These are phyloP conservation scores for Dactylellina sp. DNA, from an alignment of 2,329 filamentous ascomycete species.

Conservation along the genomic window DNA sequence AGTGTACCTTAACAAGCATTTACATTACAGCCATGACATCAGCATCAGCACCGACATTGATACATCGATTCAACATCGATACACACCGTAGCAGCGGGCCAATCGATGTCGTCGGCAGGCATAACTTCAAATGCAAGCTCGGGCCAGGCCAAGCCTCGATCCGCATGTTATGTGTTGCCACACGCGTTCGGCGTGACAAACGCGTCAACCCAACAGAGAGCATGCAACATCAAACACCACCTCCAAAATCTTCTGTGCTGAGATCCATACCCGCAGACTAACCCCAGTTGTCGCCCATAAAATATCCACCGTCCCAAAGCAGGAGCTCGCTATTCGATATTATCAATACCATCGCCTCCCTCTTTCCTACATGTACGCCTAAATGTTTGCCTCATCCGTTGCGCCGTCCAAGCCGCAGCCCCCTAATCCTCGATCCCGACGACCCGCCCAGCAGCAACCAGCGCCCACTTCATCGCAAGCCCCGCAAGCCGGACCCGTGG, in stretches of 20 bases:
- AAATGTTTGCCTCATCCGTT: slow-evolving; percentile 54
- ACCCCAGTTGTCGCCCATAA: not conserved
- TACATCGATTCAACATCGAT: too few relatives aligned
- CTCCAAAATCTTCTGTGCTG: not conserved
- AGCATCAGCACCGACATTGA: too few relatives aligned
- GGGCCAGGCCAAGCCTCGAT: too few relatives aligned
- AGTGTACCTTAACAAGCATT: not conserved
- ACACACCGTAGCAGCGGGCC: too few relatives aligned
- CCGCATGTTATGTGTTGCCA: slow-evolving; percentile 25
- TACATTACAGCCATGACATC: not conserved
- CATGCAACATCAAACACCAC: slow-evolving; percentile 32
- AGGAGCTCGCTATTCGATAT: not conserved
- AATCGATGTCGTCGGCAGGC: too few relatives aligned
- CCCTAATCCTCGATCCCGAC: slow-evolving; percentile 61
- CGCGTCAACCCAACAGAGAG: slow-evolving; percentile 40
- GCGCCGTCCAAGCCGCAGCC: slow-evolving; percentile 65
- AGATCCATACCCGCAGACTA: not conserved
- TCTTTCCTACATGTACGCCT: slow-evolving; percentile 42
- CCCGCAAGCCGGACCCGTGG: slow-evolving; percentile 42
- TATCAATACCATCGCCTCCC: slow-evolving; percentile 1
- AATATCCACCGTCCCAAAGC: not conserved
- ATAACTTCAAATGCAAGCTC: too few relatives aligned
- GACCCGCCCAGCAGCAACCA: slow-evolving; percentile 61
- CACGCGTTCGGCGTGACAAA: slow-evolving; percentile 39
- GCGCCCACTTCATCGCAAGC: slow-evolving; percentile 38